Evolutionary conservation across 2,329 filamentous ascomycete species (phyloP).

Genomic region (Nemania serpens): DNA sequence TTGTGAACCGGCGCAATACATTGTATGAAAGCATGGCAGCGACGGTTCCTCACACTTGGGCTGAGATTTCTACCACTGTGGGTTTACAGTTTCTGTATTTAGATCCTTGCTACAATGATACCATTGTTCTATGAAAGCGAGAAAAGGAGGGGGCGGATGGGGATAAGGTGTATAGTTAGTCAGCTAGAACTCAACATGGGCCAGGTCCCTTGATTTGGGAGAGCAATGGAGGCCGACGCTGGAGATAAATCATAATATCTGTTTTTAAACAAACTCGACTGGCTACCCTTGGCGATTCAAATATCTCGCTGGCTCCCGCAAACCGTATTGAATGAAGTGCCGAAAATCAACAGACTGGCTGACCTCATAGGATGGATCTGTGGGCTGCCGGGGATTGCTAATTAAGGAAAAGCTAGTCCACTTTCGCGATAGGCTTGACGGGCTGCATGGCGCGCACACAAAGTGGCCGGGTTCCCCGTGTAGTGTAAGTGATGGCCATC

Average conservation of each 20-base stretch:
- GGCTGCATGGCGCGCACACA: conserved; percentile 1
- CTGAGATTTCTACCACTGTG: neutral
- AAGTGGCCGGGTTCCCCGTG: conserved; percentile 10
- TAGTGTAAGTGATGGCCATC: conserved; percentile 19
- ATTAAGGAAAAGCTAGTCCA: conserved; percentile 8
- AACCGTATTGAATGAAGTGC: neutral
- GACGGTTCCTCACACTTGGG: neutral
- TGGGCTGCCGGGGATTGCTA: neutral
- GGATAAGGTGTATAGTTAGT: conserved; percentile 9
- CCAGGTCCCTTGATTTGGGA: neutral
- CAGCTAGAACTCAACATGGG: neutral
- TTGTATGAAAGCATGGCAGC: conserved; percentile 19
- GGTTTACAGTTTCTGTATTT: conserved; percentile 14
- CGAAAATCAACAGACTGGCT: neutral
- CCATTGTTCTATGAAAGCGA: conserved; percentile 5
- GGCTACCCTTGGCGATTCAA: neutral
- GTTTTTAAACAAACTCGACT: neutral
- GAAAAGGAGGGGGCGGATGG: neutral
- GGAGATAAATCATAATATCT: conserved; percentile 3
- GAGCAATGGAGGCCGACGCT: conserved; percentile 10
- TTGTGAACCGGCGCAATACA: conserved; percentile 1
- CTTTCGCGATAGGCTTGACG: conserved; percentile 15
- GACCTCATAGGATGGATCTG: neutral
- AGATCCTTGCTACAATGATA: conserved; percentile 19
- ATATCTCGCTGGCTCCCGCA: neutral